Evolutionary conservation across 306 rosid species (phyloP), one percentile per base, ranked within the genome.

Genomic region (Begonia masoniana): DNA sequence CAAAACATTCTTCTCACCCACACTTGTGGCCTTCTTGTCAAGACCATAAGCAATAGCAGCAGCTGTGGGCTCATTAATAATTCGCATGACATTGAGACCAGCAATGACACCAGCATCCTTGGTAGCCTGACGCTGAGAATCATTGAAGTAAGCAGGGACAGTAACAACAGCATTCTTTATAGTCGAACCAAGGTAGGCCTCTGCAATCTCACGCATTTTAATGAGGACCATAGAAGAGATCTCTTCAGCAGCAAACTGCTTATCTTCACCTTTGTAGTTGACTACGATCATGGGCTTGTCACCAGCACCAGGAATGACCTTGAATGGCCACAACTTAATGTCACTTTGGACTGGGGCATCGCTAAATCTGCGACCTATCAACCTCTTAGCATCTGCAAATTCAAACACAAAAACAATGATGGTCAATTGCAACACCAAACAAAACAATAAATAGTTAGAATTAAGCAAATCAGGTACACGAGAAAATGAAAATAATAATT

Each of bases 71-170:
- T 80, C 87, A 7, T 80, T 80, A 55, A 80, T 80, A 13, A 80
- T 80, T 36, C 86, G 24, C 74, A 80, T 56, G 8, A 80, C 86
- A 59, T 80, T 80, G 54, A 80, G 69, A 23, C 86, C 86, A 19
- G 82, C 86, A 70, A 80, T 80, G 2, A 80, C 86, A 15, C 86
- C 86, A 6, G 86, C 82, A 73, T 80, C 86, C 86, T 80, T 80
- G 35, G 86, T 80, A 10, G 86, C 86, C 35, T 80, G 86, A 52
- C 86, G 77, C 72, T 80, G 86, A 6, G 86, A 80, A 10, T 80
- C 86, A 12, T 80, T 80, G 7, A 80, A 80, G 74, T 80, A 80
- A 0, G 87, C 87, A 41, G 87, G 87, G 21, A 80, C 87, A 0
- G 87, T 80, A 21, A 80, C 87, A 8, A 80, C 87, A 0, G 83